Evolutionary conservation across 306 rosid species (phyloP), one percentile per base, ranked within the genome.

Genomic region (Pueraria montana): DNA sequence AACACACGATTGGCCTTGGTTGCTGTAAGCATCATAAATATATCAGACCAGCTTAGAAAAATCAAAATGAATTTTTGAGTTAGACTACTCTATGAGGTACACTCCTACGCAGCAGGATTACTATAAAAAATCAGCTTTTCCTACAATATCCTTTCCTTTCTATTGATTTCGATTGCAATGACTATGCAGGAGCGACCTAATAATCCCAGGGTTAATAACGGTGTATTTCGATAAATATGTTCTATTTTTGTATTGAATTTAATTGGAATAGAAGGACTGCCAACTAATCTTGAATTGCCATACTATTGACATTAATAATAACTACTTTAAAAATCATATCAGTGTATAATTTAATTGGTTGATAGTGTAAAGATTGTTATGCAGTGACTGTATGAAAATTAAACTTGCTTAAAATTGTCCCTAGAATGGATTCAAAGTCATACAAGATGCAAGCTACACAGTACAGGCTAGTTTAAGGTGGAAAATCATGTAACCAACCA

Each of bases 1-100:
- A 85, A 82, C 99, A 95, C 79, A 40, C 89, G 58, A 95, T 84
- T 58, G 99, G 99, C 84, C 80, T 91, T 32, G 99, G 99, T 95
- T 95, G 98, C 99, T 95, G 89, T 38, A 86, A 71, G 76, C 68
- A 84, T 38, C 55, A 64, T 13, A 61, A 42, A 63, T 61, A 78
- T 65, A 34, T 34, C 40, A 20, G 16, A 56, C 11, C 63, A 56
- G 63, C 30, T 6, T 17, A 23, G 34, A 58, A 11, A 58, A 2
- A 58, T 23, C 65, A 58, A 58, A 58, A 11, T 11, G 6, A 58
- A 23, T 20, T 56, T 56, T 21, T 2, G 16, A 46, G 52, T 46
- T 13, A 3, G 16, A 11, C 16, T 3, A 43, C 49, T 43, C 49
- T 10, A 10, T 46, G n/a, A 46, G 52, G 17, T 46, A 46, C 5